phyloP scores from a whole-genome alignment of 1,284 basidiomycete species.

The Trichosporon sp. region DNA sequence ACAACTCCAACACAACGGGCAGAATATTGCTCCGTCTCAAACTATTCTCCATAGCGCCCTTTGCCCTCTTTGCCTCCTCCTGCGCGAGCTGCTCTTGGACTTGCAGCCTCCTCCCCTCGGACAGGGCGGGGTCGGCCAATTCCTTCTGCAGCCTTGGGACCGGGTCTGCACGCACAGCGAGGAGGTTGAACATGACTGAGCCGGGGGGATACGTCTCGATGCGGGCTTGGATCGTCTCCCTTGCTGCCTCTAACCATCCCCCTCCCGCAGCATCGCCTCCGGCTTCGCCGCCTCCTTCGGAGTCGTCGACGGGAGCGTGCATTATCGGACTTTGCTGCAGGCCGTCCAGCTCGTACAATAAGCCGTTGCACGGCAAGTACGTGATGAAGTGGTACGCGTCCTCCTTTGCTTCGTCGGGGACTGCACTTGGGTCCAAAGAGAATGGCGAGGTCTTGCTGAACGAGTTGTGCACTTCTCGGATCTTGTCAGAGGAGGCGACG shows the following conservation, averaged over 20 bases:
- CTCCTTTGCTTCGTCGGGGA: conserved; percentile 60
- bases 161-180: conserved; percentile 74
- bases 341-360: conserved; percentile 85
- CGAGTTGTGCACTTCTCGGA: conserved; percentile 14
- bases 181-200: conserved; percentile 84
- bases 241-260: conserved; percentile 67
- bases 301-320: conserved; percentile 62
- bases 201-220: conserved; percentile 80
- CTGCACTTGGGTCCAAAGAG: conserved; percentile 62
- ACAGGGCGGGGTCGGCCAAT: conserved; percentile 53
- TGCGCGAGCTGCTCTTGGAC: conserved; percentile 61
- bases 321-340: conserved; percentile 69
- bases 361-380: conserved; percentile 76
- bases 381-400: conserved; percentile 93
- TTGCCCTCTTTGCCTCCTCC: conserved; percentile 68
- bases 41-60: conserved; percentile 57
- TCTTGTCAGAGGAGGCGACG: conserved; percentile 8
- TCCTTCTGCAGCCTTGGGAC: conserved; percentile 61
- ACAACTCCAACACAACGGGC: conserved; percentile 30
- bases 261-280: too few relatives aligned
- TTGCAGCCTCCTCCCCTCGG: conserved; percentile 51
- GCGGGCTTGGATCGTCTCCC: conserved; percentile 73
- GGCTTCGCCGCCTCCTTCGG: too few relatives aligned
- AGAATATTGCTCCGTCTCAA: conserved; percentile 54
- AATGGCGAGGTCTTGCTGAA: conserved; percentile 71